Percentiles rank a stretch among this genome's conserved stretches.
These are phyloP conservation scores for Vitis cinerea DNA, from an alignment of 164 flowering plant genomes.

Conservation along the genomic window DNA sequence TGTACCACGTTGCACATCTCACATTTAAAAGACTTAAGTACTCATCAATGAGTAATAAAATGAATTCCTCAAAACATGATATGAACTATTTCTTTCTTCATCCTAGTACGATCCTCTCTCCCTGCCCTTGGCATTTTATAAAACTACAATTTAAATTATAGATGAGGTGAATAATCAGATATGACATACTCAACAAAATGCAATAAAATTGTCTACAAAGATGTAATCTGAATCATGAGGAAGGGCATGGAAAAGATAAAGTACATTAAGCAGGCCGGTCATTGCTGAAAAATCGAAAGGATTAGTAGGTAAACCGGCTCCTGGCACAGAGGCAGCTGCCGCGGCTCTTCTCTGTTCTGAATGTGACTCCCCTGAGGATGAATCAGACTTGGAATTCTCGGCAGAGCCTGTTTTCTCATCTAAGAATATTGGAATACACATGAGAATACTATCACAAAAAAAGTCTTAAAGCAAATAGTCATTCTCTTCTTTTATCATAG, in stretches of 20 bases:
- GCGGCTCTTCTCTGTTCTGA: conserved; percentile 27
- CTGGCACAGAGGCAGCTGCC: conserved; percentile 21
- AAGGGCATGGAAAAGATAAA: neutral
- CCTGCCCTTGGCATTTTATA: too few species aligned
- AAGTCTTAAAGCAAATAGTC: neutral
- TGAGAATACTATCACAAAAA: conserved; percentile 6
- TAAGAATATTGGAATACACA: conserved; percentile 7
- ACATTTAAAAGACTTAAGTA: too few species aligned
- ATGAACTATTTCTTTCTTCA: too few species aligned
- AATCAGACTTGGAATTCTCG: conserved; percentile 33
- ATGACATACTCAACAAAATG: neutral
- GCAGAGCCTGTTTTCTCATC: conserved; percentile 32
- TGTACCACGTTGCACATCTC: too few species aligned
- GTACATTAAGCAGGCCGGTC: conserved; percentile 76
- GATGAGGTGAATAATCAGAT: too few species aligned
- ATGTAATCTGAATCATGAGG: neutral
- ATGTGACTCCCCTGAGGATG: conserved; percentile 28
- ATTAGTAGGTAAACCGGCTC: conserved; percentile 42
- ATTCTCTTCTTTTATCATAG: neutral
- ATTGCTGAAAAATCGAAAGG: conserved; percentile 89
- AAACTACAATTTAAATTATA: too few species aligned
- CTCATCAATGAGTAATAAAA: too few species aligned
- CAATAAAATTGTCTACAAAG: neutral
- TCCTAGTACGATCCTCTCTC: too few species aligned
- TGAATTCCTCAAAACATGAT: too few species aligned